Evolutionary conservation across 768 basidiomycete genomes (phyloP), one percentile per base, ranked within the genome.

Genomic region (Flagelloscypha sp.): DNA sequence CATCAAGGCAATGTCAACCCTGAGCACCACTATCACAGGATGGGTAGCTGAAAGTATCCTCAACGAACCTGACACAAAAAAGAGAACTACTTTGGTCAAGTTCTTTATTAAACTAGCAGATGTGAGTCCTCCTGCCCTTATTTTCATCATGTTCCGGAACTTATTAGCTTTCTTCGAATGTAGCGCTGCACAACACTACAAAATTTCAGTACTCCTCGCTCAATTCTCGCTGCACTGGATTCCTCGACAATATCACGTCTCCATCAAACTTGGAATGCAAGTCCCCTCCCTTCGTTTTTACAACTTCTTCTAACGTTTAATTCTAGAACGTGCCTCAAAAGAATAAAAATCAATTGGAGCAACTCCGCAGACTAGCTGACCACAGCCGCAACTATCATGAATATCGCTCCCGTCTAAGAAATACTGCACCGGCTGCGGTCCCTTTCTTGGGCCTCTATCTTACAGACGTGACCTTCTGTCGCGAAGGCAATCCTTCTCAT

Each of bases 21-120:
- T 97, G 53, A 94, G 89, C 53, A 98, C 92, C 10, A 76, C 82
- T 36, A 82, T 97, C 46, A 97, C 92, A 1, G 93, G 92, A 4
- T 94, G 90, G 87, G 86, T 97, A 20, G 84, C 92, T 7, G 94
- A n/a, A 60, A 82, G 83, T 49, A 92, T 99, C 41, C 61, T 99
- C 32, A 80, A 80, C 48, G 94, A 99, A 61, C 72, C 67, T 35
- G 94, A 98, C 58, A 72, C 79, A 46, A 92, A 88, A 70, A 86
- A 79, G 59, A 66, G 92, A 41, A 81, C 79, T 17, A 39, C 53
- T 6, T 51, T 93, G 43, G 70, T 94, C 50, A 92, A 92, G 58
- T 93, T 87, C 57, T 94, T 89, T 53, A 82, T 95, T 69, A 94
- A 94, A 60, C 69, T 95, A 34, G 83, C 86, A 11, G 86, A 92